Base-by-base conservation (phyloP, 2,329 filamentous ascomycete species). In the Apiospora kogelbergensis region DNA sequence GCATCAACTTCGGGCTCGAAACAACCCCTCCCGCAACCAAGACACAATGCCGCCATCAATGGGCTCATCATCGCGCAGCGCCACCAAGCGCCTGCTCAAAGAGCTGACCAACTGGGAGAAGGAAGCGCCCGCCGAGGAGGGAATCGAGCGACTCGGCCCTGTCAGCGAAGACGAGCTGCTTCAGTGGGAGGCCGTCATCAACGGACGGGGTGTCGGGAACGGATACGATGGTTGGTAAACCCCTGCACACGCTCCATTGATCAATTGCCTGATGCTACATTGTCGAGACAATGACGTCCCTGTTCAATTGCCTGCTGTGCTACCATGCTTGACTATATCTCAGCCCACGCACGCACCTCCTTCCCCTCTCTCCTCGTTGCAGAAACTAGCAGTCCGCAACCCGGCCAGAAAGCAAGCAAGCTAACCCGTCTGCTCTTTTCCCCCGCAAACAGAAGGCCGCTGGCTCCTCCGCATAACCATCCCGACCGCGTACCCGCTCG, bases 391-490 rank as follows among this genome's bases (percentile, higher is more conserved):
- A 33, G 7, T 33, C 33, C 33, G 33, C 33, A 33, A 33, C 7
- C 33, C 33, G 33, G 4, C 46, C 48, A 20, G 63, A 44, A 9
- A 22, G 60, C 33, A 22, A 41, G 44, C 42, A 37, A 37, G 53
- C 53, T 60, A 60, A 60, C 30, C 41, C 26, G 15, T 53, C 26
- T 9, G 17, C 15, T 22, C 9, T n/a, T 22, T 42, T 26, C 45
- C 69, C 44, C 22, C 30, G 30, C 11, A 44, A 1, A 30, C 75
- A 89, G 86, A 81, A 69, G 96, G 96, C 71, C 89, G 91, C 75
- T 99, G 95, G 95, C 89, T 92, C 70, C 89, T 99, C 75, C 79
- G 83, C 77, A 94, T 99, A 80, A 78, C 84, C 66, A 88, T 98
- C 75, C 95, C 96, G 0, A 73, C 87, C 0, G 88, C 87, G 48